Base-by-base conservation (phyloP, 495 filamentous ascomycete genomes). In the Hypoxylon perforatum region DNA sequence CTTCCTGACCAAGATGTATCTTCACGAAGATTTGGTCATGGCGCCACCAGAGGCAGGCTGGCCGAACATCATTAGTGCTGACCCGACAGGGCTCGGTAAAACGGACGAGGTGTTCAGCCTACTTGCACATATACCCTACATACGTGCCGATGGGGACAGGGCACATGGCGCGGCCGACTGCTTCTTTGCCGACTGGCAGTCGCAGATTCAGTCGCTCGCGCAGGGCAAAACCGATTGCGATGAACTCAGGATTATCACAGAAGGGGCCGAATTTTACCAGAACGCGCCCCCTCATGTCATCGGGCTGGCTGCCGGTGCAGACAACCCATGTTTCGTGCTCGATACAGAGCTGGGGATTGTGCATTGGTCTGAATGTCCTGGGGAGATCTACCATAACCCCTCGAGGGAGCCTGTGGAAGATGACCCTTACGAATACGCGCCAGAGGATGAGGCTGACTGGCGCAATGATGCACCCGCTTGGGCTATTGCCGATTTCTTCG, bases 1-100 rank as follows among this genome's bases (percentile, higher is more conserved):
- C 12, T 73, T 75, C 57, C 67, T 75, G 14, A 60, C 63, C 22
- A 65, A 45, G 30, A 51, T 73, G 57, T 70, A 76, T 55, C 19
- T 76, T 10, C 17, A 56, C 6, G 56, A 68, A 6, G 63, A 47
- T 2, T 15, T 47, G 0, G 42, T 75, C 49, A 57, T 64, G 8
- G 33, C 61, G 48, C 73, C 73, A 30, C 61, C 62, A 36, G 19
- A 49, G 56, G 62, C 35, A 21, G 74, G 74, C 39, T 75, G 74
- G 73, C 73, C 67, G 14, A 33, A 4, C 41, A 70, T 76, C 22
- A 70, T 60, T 39, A 18, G 28, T 19, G 63, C 63, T 15, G 39
- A 18, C 59, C 25, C 73, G n/a, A 60, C 1, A 44, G 1, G 17
- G 41, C 41, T 44, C 4, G 41, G 63, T 11, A 76, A 76, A 50